Percentiles rank a stretch among this genome's conserved stretches.
These are phyloP conservation scores for Vaucheria bursata DNA, from an alignment of 352 stramenopile species.

Conservation along the genomic window DNA sequence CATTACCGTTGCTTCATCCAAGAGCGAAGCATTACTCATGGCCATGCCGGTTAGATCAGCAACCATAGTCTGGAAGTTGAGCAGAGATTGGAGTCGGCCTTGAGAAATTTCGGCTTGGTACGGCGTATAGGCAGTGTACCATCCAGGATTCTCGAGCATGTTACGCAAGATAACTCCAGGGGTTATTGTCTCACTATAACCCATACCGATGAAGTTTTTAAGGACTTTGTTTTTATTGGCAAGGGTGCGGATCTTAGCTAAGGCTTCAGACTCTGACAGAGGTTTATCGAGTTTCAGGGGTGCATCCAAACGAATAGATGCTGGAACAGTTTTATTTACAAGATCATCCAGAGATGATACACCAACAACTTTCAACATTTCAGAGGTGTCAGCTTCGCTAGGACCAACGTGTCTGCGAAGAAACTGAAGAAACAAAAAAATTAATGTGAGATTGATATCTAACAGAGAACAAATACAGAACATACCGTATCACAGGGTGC, in stretches of 20 bases:
- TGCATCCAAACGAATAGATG: conserved; percentile 68
- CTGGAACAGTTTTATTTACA: conserved; percentile 83
- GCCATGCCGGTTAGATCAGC: conserved; percentile 64
- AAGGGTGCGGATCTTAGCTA: conserved; percentile 75
- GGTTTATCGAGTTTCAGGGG: conserved; percentile 59
- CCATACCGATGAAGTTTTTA: conserved; percentile 95
- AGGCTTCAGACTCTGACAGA: conserved; percentile 81
- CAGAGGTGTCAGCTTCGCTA: conserved; percentile 65
- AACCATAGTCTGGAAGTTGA: conserved; percentile 98
- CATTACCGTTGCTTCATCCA: conserved; percentile 90
- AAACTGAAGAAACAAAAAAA: too few relatives aligned
- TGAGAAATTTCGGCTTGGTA: conserved; percentile 97
- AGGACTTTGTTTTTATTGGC: conserved; percentile 82
- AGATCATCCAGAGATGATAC: conserved; percentile 85
- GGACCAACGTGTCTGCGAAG: conserved; percentile 64
- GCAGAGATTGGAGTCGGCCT: conserved; percentile 93
- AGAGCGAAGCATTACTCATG: conserved; percentile 90
- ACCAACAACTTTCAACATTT: conserved; percentile 83
- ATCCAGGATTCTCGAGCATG: conserved; percentile 93
- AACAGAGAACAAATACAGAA: background rate
- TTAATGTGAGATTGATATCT: too few relatives aligned
- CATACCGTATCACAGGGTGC: conserved; percentile 16
- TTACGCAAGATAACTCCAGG: conserved; percentile 91
- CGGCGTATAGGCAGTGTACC: conserved; percentile 96
- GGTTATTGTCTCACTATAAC: conserved; percentile 92